These are phyloP conservation scores for Malania oleifera DNA, from an alignment of 164 flowering plant genomes.

Conservation along the genomic window DNA sequence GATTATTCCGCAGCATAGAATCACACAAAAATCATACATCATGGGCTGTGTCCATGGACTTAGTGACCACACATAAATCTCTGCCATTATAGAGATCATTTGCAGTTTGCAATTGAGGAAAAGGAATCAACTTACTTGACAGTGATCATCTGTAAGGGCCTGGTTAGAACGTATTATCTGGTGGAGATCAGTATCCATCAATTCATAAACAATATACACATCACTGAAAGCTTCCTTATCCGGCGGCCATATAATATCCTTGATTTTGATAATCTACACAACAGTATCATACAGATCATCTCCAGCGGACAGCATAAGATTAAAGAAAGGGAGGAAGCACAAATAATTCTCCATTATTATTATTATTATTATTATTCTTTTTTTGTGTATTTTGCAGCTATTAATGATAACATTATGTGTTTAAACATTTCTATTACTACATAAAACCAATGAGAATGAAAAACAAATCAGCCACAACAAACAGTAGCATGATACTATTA, in stretches of 20 bases:
- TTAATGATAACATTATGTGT: too few relatives aligned
- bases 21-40: too few relatives aligned
- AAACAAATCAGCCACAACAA: neutral
- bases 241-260: conserved; percentile 76
- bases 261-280: conserved; percentile 75
- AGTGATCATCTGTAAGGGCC: conserved; percentile 74
- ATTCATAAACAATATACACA: conserved; percentile 78
- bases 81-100: neutral
- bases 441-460: neutral
- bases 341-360: neutral
- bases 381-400: neutral
- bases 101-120: neutral
- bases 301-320: neutral
- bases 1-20: neutral
- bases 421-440: neutral
- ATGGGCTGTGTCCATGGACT: too few relatives aligned
- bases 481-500: too few relatives aligned
- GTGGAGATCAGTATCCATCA: conserved; percentile 89
- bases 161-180: conserved; percentile 79
- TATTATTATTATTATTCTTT: too few relatives aligned
- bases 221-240: conserved; percentile 62
- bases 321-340: too few relatives aligned
- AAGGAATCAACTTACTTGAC: conserved; percentile 47
- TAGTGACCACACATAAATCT: neutral
- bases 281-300: conserved; percentile 3